Evolutionary conservation across 768 basidiomycete genomes (phyloP).

Genomic region (Cystoderma amianthinum): DNA sequence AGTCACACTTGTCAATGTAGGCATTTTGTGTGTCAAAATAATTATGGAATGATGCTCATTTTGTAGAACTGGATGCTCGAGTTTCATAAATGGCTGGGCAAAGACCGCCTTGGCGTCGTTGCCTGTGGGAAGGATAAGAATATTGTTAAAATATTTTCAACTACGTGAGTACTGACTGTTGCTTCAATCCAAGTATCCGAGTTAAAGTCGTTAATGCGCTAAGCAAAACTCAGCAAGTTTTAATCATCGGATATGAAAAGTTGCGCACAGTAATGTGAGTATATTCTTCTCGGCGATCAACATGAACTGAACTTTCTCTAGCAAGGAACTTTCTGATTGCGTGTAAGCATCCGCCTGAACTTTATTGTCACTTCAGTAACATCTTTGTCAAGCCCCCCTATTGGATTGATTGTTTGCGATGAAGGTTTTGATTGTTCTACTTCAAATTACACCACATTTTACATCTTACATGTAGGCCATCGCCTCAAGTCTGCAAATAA

Average conservation of each 20-base stretch:
- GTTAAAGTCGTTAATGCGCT: neutral
- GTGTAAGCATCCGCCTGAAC: conserved; percentile 35
- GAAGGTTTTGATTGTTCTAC: conserved; percentile 50
- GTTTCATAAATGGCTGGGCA: conserved; percentile 86
- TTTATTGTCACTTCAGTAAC: neutral
- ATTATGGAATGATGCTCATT: neutral
- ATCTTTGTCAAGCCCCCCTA: conserved; percentile 57
- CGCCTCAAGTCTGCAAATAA: conserved; percentile 88
- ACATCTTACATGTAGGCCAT: conserved; percentile 49
- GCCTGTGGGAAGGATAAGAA: conserved; percentile 41
- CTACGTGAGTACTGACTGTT: conserved; percentile 47
- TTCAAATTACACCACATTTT: too few species aligned
- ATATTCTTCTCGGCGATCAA: neutral
- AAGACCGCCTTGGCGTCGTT: conserved; percentile 40
- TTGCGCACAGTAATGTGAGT: conserved; percentile 77
- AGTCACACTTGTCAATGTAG: conserved; percentile 78
- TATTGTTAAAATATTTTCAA: conserved; percentile 62
- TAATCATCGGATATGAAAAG: conserved; percentile 94
- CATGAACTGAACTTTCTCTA: conserved; percentile 4
- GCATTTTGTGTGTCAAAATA: conserved; percentile 11
- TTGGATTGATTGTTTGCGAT: conserved; percentile 92
- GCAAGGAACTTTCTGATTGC: conserved; percentile 50
- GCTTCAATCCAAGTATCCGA: neutral
- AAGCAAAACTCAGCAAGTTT: conserved; percentile 74
- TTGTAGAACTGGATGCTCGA: conserved; percentile 90